Conservation (phyloP, 2,329 filamentous ascomycete species). For the Parasarocladium wereldwijsianum region DNA sequence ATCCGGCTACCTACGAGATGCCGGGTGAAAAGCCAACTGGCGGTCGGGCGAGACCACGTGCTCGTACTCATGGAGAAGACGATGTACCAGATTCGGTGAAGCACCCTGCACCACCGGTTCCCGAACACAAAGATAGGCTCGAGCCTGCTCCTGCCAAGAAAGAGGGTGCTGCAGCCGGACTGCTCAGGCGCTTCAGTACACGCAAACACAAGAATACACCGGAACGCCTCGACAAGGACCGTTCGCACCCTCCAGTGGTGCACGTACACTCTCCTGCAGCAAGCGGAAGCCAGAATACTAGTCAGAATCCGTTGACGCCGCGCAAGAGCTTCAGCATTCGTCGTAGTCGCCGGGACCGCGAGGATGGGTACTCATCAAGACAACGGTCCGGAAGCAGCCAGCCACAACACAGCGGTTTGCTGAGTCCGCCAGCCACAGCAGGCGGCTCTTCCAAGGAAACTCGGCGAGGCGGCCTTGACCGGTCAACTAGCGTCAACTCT, state of each 20-base stretch:
- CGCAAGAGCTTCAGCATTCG: slow-evolving; percentile 84
- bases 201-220: slow-evolving; percentile 53
- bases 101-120: slow-evolving; percentile 18
- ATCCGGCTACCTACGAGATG: slow-evolving; percentile 72
- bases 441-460: slow-evolving; percentile 40
- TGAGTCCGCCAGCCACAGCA: slow-evolving; percentile 55
- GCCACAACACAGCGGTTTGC: slow-evolving; percentile 62
- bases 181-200: slow-evolving; percentile 84
- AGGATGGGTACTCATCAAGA: slow-evolving; percentile 35
- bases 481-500: slow-evolving; percentile 85
- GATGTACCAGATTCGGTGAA: slow-evolving; percentile 53
- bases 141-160: slow-evolving; percentile 44
- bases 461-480: slow-evolving; percentile 50
- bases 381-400: slow-evolving; percentile 45
- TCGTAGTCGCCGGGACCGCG: slow-evolving; percentile 39
- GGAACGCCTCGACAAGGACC: slow-evolving; percentile 45
- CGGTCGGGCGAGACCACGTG: slow-evolving; percentile 67
- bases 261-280: slow-evolving; percentile 70
- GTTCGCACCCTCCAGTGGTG: slow-evolving; percentile 56
- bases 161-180: slow-evolving; percentile 71
- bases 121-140: slow-evolving; percentile 42
- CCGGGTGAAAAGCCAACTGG: slow-evolving; percentile 78
- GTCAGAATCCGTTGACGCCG: no score
- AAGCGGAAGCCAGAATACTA: slow-evolving; percentile 29
- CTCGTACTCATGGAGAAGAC: slow-evolving; percentile 88